phyloP scores from a whole-genome alignment of 2,329 filamentous ascomycete genomes.

The Trichophyton schoenleinii region DNA sequence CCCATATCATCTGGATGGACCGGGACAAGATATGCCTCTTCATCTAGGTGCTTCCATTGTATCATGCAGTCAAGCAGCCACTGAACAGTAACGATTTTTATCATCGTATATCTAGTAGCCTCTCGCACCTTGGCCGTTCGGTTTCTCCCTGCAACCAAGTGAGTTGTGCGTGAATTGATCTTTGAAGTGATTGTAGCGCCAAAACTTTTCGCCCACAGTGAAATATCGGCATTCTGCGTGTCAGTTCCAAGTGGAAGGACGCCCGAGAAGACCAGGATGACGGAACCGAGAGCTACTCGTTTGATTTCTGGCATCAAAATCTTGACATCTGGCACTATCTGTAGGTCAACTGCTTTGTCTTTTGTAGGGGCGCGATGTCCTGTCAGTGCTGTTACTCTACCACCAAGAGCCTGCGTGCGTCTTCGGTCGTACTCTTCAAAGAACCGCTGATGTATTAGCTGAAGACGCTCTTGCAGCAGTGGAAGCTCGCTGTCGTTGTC shows the following conservation, averaged over 20 bases:
- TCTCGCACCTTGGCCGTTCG: conserved; percentile 85
- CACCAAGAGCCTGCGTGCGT: conserved; percentile 33
- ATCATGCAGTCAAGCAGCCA: conserved; percentile 81
- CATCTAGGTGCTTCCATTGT: conserved; percentile 69
- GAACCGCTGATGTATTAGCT: conserved; percentile 62
- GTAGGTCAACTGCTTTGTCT: conserved; percentile 38
- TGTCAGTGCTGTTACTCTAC: conserved; percentile 38
- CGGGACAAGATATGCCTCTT: conserved; percentile 65
- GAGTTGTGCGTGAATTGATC: conserved; percentile 37
- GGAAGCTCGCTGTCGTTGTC: conserved; percentile 78
- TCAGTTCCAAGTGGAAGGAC: conserved; percentile 74
- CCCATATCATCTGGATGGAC: conserved; percentile 56
- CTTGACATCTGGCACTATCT: conserved; percentile 70
- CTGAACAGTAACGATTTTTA: conserved; percentile 83
- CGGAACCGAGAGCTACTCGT: conserved; percentile 57
- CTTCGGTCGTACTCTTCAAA: conserved; percentile 66
- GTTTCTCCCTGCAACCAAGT: conserved; percentile 44
- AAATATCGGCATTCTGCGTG: conserved; percentile 71
- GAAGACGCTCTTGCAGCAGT: conserved; percentile 63
- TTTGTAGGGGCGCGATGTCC: conserved; percentile 34
- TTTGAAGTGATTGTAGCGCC: conserved; percentile 50
- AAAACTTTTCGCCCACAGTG: conserved; percentile 73
- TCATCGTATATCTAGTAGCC: conserved; percentile 62
- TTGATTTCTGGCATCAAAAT: conserved; percentile 75
- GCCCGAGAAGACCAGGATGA: conserved; percentile 77